Percentiles rank a stretch among this genome's conserved stretches.
phyloP scores from a whole-genome alignment of 164 flowering plant genomes.

The Macadamia tetraphylla region DNA sequence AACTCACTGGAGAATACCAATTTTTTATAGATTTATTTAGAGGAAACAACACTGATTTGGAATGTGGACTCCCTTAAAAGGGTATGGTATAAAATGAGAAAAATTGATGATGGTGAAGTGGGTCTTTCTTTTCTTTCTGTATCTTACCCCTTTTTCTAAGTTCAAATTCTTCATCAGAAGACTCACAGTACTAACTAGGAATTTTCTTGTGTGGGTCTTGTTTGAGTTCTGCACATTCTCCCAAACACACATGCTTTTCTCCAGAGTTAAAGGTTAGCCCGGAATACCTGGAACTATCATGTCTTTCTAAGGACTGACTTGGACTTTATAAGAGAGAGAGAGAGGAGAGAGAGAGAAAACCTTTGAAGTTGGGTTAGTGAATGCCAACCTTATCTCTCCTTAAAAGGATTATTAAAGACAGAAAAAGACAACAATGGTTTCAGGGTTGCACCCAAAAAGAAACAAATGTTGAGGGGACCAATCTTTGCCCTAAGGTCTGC shows the following conservation, averaged over 20 bases:
- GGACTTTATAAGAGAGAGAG: conserved; percentile 1
- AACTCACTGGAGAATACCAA: not conserved
- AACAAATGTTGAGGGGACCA: too few species aligned
- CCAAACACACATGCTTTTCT: conserved; percentile 30
- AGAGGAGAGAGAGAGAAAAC: not conserved
- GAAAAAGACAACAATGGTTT: too few species aligned
- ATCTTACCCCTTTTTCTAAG: not conserved
- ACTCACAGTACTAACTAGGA: not conserved
- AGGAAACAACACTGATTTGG: not conserved
- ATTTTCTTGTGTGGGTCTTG: conserved; percentile 14
- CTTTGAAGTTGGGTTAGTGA: too few species aligned
- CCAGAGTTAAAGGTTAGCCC: conserved; percentile 31
- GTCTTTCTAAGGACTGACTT: conserved; percentile 17
- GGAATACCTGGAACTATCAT: conserved; percentile 50
- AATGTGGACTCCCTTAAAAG: conserved; percentile 3
- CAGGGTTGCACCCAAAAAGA: too few species aligned
- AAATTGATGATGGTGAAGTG: conserved; percentile 3
- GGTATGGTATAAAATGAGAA: not conserved
- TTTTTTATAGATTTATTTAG: not conserved
- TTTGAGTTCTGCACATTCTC: conserved; percentile 36
- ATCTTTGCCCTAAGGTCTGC: too few species aligned
- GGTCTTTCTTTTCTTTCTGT: conserved; percentile 12
- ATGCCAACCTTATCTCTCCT: too few species aligned
- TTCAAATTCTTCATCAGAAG: not conserved
- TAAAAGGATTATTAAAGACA: too few species aligned